Evolutionary conservation across 1,139 yeast species (phyloP), one percentile per base, ranked within the genome.

Genomic region (Blastobotrys illinoisensis): DNA sequence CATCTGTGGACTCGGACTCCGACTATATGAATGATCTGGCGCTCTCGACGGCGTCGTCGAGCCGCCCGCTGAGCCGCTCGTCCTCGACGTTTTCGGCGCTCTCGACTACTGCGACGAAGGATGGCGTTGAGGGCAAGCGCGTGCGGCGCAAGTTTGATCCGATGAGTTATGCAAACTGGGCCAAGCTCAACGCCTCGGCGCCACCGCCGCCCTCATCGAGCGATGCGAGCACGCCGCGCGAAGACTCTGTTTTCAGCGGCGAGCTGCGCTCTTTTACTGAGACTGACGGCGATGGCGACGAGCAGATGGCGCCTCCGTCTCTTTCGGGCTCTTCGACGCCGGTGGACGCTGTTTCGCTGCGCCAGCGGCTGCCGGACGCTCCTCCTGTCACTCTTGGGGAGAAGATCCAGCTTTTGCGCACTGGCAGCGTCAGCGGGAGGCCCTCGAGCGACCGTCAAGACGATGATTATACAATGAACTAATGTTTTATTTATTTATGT

Each of bases 71-170:
- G 28, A 83, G 88, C 0, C 74, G 88, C 52, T 79, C 79, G 49
- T 82, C 88, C 18, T 79, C 80, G 40, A 79, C 85, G 2, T 18
- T 55, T 23, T 82, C 88, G 1, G 84, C 86, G 51, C 68, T 84
- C 36, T 83, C 88, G 0, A 83, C 85, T 19, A 83, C 86, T 1
- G 89, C 89, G 11, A 83, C 87, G 24, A 84, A 84, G 63, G 89
- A 85, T 64, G 89, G 89, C 0, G 69, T 83, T 6, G 88, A 84
- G 66, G 89, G 89, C 1, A 79, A 81, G 60, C 70, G 78, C 52
- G 73, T 81, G 50, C 82, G 79, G 61, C 71, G 81, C 56, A 59
- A 64, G n/a, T 76, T 75, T 2, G 75, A 74, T 44, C 76, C 76
- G 6, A 68, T 70, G 18, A 65, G 64, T 7, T 66, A 64, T 52